Base-by-base conservation (phyloP, 2,329 filamentous ascomycete species). In the Plenodomus tracheiphilus region DNA sequence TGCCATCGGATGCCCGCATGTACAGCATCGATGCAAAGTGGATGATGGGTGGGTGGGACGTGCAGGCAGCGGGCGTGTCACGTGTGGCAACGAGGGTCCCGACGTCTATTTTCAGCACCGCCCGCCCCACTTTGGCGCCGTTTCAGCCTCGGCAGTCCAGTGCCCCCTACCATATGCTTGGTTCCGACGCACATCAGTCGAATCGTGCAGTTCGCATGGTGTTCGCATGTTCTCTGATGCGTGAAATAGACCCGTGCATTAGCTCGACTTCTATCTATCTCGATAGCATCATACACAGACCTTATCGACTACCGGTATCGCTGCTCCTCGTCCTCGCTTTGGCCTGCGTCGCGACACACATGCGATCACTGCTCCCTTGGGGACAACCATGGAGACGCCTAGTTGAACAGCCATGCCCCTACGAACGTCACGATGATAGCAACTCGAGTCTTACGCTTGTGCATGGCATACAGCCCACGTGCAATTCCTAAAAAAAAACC, bases 141-240 rank as follows among this genome's bases (percentile, higher is more conserved):
- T 32, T 4, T 32, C 28, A 25, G 22, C 22, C 22, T 25, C 22
- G n/a, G n/a, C n/a, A n/a, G n/a, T n/a, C n/a, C n/a, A 25, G 10
- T 5, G 10, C 22, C 28, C 28, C 28, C 13, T 32, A n/a, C n/a
- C n/a, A n/a, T n/a, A 8, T 32, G 28, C 11, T 32, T 10, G 28
- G 8, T 15, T 15, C 28, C 13, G 28, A 15, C 11, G 28, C 28
- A 32, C 28, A 32, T 32, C 28, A n/a, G n/a, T n/a, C n/a, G n/a
- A n/a, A 15, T 15, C 13, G 28, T 32, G 28, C 11, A 15, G 28
- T 32, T 32, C 28, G 28, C 28, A 32, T 32, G 28, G 28, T 15
- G 28, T 32, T 32, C 28, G 28, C 28, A 32, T 7, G 28, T 8
- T 15, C 7, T 32, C 28, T 10, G 28, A 32, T 32, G 28, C 73